Conservation (phyloP, 345 rosid genomes). For the Erysimum cheiranthoides region DNA sequence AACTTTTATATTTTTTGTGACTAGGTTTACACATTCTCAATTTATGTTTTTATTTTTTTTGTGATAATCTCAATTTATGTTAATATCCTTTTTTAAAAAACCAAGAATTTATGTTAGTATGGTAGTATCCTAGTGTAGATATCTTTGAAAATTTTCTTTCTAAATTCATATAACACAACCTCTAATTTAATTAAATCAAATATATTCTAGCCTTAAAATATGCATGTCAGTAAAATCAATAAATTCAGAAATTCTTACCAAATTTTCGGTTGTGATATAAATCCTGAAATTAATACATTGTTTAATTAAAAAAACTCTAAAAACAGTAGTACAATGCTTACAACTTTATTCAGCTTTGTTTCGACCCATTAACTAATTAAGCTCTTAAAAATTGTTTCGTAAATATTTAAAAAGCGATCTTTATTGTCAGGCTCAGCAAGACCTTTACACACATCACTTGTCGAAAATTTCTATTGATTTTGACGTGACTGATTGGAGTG, state of each 20-base stretch:
- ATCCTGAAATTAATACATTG: neutral
- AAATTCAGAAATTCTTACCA: neutral
- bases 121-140: neutral
- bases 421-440: constrained; percentile 1
- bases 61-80: neutral
- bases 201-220: too few relatives aligned
- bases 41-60: neutral
- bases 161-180: neutral
- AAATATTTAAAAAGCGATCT: neutral
- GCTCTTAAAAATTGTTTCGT: neutral
- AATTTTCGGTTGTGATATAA: neutral
- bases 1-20: neutral
- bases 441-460: constrained; percentile 1
- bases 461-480: neutral
- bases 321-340: neutral
- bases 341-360: neutral
- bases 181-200: too few relatives aligned
- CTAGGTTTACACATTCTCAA: neutral
- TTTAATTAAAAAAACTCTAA: neutral
- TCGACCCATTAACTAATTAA: neutral
- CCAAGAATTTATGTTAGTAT: neutral
- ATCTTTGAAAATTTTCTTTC: neutral
- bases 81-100: neutral
- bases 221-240: too few relatives aligned
- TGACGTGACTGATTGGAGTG: neutral